Percentiles rank a stretch among this genome's conserved stretches.
Evolutionary conservation across 352 stramenopile species (phyloP).

Genomic region (Phytophthora boehmeriae): DNA sequence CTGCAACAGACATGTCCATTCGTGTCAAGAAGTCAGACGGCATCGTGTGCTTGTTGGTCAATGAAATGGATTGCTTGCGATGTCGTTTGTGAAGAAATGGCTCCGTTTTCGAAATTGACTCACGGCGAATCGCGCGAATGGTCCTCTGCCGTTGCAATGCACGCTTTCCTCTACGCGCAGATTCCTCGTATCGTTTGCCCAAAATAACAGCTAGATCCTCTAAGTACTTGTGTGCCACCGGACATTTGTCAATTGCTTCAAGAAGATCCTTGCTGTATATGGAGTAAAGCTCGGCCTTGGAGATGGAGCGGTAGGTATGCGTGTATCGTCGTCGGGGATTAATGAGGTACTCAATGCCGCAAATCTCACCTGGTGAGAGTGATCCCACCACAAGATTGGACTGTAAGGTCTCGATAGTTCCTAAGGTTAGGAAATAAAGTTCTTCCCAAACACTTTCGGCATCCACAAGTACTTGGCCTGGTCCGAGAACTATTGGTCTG

Average conservation of each 20-base stretch:
- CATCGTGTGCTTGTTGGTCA: slow-evolving; percentile 38
- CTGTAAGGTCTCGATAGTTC: slow-evolving; percentile 62
- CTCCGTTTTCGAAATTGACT: slow-evolving; percentile 32
- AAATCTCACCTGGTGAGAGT: slow-evolving; percentile 70
- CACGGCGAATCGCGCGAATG: slow-evolving; percentile 23
- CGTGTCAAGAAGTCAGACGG: slow-evolving; percentile 48
- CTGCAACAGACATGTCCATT: slow-evolving; percentile 27
- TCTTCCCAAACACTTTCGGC: slow-evolving; percentile 84
- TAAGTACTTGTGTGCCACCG: slow-evolving; percentile 70
- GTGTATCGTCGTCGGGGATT: slow-evolving; percentile 55
- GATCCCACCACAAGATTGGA: slow-evolving; percentile 67
- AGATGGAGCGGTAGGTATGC: slow-evolving; percentile 66
- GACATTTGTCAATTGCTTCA: slow-evolving; percentile 59
- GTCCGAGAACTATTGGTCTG: slow-evolving; percentile 63
- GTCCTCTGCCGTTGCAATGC: slow-evolving; percentile 48
- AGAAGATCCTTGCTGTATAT: slow-evolving; percentile 72
- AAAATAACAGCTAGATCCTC: slow-evolving; percentile 67
- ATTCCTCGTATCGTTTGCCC: slow-evolving; percentile 64
- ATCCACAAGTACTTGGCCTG: slow-evolving; percentile 68
- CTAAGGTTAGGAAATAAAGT: slow-evolving; percentile 72
- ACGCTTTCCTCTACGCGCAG: slow-evolving; percentile 43
- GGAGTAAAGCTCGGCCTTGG: slow-evolving; percentile 72
- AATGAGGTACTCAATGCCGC: slow-evolving; percentile 78
- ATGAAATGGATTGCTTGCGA: slow-evolving; percentile 53
- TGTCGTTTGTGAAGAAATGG: slow-evolving; percentile 73